Evolutionary conservation across 2,329 filamentous ascomycete species (phyloP).

Genomic region (Fusarium coffeatum): DNA sequence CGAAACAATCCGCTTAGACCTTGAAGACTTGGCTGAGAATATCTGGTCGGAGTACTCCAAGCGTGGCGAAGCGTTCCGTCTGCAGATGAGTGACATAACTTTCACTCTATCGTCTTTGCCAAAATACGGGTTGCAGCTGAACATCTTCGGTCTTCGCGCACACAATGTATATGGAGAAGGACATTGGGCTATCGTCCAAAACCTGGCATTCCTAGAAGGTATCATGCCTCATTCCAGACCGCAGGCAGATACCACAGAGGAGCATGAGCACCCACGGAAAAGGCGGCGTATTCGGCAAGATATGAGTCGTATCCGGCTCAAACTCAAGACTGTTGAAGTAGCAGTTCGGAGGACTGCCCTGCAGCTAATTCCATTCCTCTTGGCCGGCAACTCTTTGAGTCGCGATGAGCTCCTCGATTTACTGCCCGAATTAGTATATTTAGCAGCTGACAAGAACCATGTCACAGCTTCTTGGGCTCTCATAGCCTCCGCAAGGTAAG

Average conservation of each 20-base stretch:
- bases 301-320: slow-evolving; percentile 61
- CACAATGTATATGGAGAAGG: slow-evolving; percentile 67
- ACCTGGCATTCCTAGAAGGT: slow-evolving; percentile 67
- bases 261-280: slow-evolving; percentile 64
- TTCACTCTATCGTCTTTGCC: slow-evolving; percentile 63
- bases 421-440: slow-evolving; percentile 67
- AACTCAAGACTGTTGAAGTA: slow-evolving; percentile 58
- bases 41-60: slow-evolving; percentile 84
- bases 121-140: slow-evolving; percentile 58
- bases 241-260: slow-evolving; percentile 43
- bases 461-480: slow-evolving; percentile 82
- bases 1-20: slow-evolving; percentile 54
- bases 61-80: slow-evolving; percentile 74
- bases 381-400: slow-evolving; percentile 59
- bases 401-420: slow-evolving; percentile 65
- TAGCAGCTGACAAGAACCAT: slow-evolving; percentile 76
- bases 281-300: slow-evolving; percentile 58
- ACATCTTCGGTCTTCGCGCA: slow-evolving; percentile 65
- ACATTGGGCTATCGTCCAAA: slow-evolving; percentile 70
- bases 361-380: slow-evolving; percentile 68
- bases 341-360: slow-evolving; percentile 63
- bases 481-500: slow-evolving; percentile 82
- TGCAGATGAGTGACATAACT: slow-evolving; percentile 82
- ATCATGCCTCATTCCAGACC: slow-evolving; percentile 50
- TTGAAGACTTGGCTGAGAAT: slow-evolving; percentile 75